phyloP scores from a whole-genome alignment of 1,139 yeast species.

The Geotrichum fermentans region DNA sequence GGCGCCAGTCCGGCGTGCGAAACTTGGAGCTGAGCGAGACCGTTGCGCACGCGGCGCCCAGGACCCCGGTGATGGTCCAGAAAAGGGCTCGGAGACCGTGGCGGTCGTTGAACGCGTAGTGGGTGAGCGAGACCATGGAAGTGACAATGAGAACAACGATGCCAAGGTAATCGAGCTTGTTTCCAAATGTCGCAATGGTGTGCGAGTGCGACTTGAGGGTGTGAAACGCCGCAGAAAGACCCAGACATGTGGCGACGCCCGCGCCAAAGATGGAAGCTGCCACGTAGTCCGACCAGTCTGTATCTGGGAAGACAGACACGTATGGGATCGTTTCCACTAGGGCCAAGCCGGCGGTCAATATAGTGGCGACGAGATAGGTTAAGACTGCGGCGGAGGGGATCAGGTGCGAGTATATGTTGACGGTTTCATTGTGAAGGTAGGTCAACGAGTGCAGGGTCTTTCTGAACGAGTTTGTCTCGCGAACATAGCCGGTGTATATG shows the following conservation, averaged over 20 bases:
- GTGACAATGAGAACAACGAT: constrained; percentile 71
- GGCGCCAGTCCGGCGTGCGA: constrained; percentile 64
- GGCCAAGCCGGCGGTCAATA: not conserved
- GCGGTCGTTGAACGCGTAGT: constrained; percentile 60
- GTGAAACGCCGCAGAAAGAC: constrained; percentile 74
- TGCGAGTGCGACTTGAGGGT: constrained; percentile 71
- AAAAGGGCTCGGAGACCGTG: constrained; percentile 44
- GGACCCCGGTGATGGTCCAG: constrained; percentile 45
- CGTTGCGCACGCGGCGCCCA: constrained; percentile 60
- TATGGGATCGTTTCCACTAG: constrained; percentile 22
- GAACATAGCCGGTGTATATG: constrained; percentile 71
- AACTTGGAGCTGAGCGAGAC: constrained; percentile 65
- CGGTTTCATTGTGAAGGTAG: constrained; percentile 77
- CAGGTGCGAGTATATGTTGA: constrained; percentile 77
- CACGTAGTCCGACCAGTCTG: constrained; percentile 44
- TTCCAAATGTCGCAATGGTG: constrained; percentile 57
- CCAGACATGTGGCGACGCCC: constrained; percentile 58
- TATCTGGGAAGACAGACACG: constrained; percentile 44
- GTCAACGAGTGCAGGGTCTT: constrained; percentile 53
- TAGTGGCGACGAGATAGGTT: constrained; percentile 3
- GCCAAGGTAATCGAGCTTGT: constrained; percentile 82
- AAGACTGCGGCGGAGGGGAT: constrained; percentile 44
- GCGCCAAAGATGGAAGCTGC: constrained; percentile 44
- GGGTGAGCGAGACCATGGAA: constrained; percentile 66
- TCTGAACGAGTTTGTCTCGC: constrained; percentile 53